Evolutionary conservation across 2,329 filamentous ascomycete species (phyloP), one percentile per base, ranked within the genome.

Genomic region (Kalmusia sp.): DNA sequence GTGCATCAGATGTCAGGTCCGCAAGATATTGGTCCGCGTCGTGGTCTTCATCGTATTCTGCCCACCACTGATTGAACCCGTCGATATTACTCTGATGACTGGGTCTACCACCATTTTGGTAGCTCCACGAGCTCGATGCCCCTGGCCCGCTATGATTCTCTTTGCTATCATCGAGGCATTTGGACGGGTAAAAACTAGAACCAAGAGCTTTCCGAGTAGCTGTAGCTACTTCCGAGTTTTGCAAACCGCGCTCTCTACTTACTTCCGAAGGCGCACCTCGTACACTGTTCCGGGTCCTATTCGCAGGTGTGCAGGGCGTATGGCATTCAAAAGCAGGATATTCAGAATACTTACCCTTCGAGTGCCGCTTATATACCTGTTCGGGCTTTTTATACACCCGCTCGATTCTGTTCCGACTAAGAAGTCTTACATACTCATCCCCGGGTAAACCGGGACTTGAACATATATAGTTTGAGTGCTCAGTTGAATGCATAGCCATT

Each of bases 21-120:
- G 52, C 52, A 12, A 55, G 27, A 5, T 47, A 46, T 44, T 49
- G 52, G 9, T 51, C 48, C n/a, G 49, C 48, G 21, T 55, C 35
- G 45, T 56, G 28, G 12, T 47, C 51, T 8, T 50, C 50, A 14
- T 61, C 54, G 15, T 59, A 51, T 25, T 59, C 56, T 25, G 52
- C 44, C 54, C 55, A 62, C n/a, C 25, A 30, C 11, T 47, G 24
- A 8, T 59, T 53, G 46, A 58, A 62, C 62, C 17, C 62, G 43
- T 3, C 58, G 31, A 37, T 64, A 65, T 15, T 49, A 34, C 7
- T 57, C 44, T 0, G 59, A 58, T n/a, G 27, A 63, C 55, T 2
- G 47, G 39, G 0, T 40, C 46, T 35, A n/a, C 43, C 41, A 1
- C 11, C 31, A 17, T 47, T 19, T 2, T 46, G 2, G 12, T 30